These are phyloP conservation scores for Aspergillus vadensis DNA, from an alignment of 2,329 filamentous ascomycete genomes.

Conservation along the genomic window DNA sequence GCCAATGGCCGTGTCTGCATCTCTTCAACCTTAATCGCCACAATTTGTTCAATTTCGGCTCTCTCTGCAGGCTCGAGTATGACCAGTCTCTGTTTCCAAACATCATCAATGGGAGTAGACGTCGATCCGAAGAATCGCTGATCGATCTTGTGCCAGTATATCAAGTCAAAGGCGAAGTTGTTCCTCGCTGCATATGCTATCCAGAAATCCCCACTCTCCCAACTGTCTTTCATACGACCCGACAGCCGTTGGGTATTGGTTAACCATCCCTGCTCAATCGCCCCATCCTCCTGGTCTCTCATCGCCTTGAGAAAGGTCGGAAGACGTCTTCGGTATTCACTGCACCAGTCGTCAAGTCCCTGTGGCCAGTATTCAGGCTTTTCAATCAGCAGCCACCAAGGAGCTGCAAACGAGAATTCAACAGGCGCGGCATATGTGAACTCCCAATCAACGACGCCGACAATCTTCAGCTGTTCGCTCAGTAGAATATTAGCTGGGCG, in stretches of 20 bases:
- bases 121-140: too few relatives aligned
- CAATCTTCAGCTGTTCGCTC: slow-evolving; percentile 22
- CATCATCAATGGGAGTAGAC: too few relatives aligned
- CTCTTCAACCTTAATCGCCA: background rate
- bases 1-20: background rate
- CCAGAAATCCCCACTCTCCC: background rate
- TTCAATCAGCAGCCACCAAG: slow-evolving; percentile 32
- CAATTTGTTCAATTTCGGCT: too few relatives aligned
- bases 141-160: too few relatives aligned
- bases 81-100: too few relatives aligned
- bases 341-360: background rate
- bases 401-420: background rate
- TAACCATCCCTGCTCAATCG: background rate
- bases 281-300: background rate
- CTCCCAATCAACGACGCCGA: slow-evolving; percentile 32
- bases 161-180: too few relatives aligned
- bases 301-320: background rate
- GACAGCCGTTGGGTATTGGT: background rate
- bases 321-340: background rate
- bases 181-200: background rate
- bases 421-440: slow-evolving; percentile 28
- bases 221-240: background rate
- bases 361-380: slow-evolving; percentile 29
- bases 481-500: slow-evolving; percentile 31
- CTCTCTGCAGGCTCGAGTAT: too few relatives aligned